phyloP scores from a whole-genome alignment of 345 rosid species.

The Pistacia integerrima region DNA sequence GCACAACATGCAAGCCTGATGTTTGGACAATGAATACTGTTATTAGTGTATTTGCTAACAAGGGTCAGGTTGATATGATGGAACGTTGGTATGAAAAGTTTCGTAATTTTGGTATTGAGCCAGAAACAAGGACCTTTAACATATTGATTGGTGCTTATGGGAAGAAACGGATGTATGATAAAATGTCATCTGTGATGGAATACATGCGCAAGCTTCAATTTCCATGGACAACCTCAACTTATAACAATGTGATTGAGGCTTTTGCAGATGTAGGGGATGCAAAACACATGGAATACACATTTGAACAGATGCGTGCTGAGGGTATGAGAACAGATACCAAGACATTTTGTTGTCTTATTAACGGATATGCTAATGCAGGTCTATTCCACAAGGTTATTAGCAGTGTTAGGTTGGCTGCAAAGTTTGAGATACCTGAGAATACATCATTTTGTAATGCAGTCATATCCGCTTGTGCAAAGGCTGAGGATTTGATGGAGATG shows the following conservation, averaged over 20 bases:
- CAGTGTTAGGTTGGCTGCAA: constrained; percentile 70
- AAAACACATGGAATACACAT: constrained; percentile 79
- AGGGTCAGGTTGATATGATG: constrained; percentile 82
- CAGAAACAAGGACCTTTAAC: constrained; percentile 85
- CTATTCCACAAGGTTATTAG: constrained; percentile 78
- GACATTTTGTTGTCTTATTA: constrained; percentile 81
- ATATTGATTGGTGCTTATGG: constrained; percentile 88
- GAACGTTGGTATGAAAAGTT: constrained; percentile 95
- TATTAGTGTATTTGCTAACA: constrained; percentile 80
- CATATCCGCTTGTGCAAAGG: constrained; percentile 73
- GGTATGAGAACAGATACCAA: constrained; percentile 84
- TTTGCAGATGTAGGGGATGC: constrained; percentile 92
- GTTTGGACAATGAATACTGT: constrained; percentile 93
- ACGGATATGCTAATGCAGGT: constrained; percentile 82
- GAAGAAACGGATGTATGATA: constrained; percentile 82
- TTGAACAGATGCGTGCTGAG: constrained; percentile 87
- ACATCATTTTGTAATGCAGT: constrained; percentile 69
- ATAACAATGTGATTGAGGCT: constrained; percentile 86
- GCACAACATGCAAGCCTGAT: constrained; percentile 66
- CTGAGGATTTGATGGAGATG: constrained; percentile 90
- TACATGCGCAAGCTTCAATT: constrained; percentile 87
- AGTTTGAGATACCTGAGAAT: constrained; percentile 74
- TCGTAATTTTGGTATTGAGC: constrained; percentile 74
- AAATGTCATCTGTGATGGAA: constrained; percentile 96
- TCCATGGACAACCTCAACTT: constrained; percentile 91